Base-by-base conservation (phyloP, 768 basidiomycete species). In the Agrocybe praecox region DNA sequence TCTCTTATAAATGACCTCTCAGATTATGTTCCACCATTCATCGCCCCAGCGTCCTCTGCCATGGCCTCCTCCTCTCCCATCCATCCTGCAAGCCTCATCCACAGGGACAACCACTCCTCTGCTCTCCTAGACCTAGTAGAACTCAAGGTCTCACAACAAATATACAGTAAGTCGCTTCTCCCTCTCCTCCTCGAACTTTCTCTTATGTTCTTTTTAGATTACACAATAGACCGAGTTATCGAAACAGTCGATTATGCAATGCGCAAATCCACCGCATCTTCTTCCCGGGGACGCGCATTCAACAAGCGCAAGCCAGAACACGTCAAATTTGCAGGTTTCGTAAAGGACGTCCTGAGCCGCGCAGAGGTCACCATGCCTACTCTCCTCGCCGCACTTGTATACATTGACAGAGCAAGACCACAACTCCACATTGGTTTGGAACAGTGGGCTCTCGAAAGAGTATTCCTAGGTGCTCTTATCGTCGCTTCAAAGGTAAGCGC, bases 401-500 rank as follows among this genome's bases (percentile, higher is more conserved):
- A 92, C 72, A 87, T 92, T 67, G 76, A 86, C 73, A 75, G 91
- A 53, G 88, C 90, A 2, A 86, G 86, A 63, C 88, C 88, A 2
- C 88, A 91, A 69, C 79, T 93, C 43, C 87, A 89, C 67, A 92
- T 92, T 61, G 88, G 88, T 9, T 76, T 90, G 57, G 89, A 91
- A 67, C 86, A 90, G 65, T 92, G 90, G 90, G 94, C 93, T 14
- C 80, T 90, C 48, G 92, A 95, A 72, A 86, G 94, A 42, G 93
- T 96, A 26, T 95, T 96, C 74, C 83, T 96, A 43, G 94, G 94
- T 49, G 87, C 92, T n/a, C 72, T 95, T 61, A 94, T 96, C 72
- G 78, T 84, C 46, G 93, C 94, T 7, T 88, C 88, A 74, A 96
- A 95, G 80, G 88, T 90, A 68, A 61, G 68, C 72, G 52, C 42